Conservation (phyloP, 257 asterid species). For the Salvia splendens region DNA sequence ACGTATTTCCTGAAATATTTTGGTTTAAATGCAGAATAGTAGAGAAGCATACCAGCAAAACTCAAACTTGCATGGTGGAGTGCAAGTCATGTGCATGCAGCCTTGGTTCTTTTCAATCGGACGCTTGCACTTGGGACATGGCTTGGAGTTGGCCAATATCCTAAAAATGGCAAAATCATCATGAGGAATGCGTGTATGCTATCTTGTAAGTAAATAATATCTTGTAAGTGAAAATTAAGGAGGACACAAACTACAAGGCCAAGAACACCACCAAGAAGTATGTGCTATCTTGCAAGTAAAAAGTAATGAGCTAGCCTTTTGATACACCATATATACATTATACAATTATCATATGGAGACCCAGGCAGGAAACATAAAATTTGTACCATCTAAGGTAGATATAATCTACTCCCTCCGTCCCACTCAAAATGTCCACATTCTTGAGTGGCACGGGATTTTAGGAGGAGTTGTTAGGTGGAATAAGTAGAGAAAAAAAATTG, state of each 20-base stretch:
- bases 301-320: slow-evolving; percentile 1
- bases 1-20: slow-evolving; percentile 15
- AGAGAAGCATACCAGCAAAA: slow-evolving; percentile 83
- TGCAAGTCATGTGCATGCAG: slow-evolving; percentile 99
- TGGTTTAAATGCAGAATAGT: slow-evolving; percentile 9
- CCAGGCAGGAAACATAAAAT: slow-evolving; percentile 9
- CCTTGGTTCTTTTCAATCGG: slow-evolving; percentile 99
- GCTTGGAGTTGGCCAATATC: slow-evolving; percentile 99
- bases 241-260: slow-evolving; percentile 8
- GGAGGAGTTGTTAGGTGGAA: too few relatives aligned
- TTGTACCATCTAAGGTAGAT: slow-evolving; percentile 19
- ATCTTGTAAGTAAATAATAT: background rate
- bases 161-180: slow-evolving; percentile 41
- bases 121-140: slow-evolving; percentile 99
- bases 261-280: slow-evolving; percentile 8
- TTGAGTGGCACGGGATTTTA: too few relatives aligned
- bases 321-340: background rate
- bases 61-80: slow-evolving; percentile 99
- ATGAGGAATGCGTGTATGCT: slow-evolving; percentile 26
- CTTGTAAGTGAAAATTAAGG: background rate
- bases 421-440: too few relatives aligned
- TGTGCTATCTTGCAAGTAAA: slow-evolving; percentile 5
- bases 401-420: too few relatives aligned
- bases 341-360: background rate
- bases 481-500: too few relatives aligned